A percentile compares a stretch with the other conserved stretches of the same genome.
phyloP scores from a whole-genome alignment of 768 basidiomycete species.

The Leccinum incarnatum region DNA sequence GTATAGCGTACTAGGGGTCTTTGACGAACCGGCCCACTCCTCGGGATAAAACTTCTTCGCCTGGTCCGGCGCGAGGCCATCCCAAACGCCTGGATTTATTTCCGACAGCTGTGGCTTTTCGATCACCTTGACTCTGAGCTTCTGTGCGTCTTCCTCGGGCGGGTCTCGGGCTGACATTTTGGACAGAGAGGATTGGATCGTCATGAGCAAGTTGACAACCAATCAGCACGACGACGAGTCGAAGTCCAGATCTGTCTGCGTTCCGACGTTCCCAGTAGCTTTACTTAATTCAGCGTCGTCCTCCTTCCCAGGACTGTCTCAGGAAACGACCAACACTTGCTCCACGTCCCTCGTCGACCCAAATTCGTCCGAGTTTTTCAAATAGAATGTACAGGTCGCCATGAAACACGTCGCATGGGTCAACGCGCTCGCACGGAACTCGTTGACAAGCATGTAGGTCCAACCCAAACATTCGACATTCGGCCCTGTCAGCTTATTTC shows the following conservation, averaged over 20 bases:
- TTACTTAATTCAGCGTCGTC: constrained; percentile 6
- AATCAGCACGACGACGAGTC: no score
- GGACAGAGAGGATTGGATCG: background rate
- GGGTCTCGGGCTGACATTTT: background rate
- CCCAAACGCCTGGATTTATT: constrained; percentile 98
- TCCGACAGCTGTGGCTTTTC: constrained; percentile 97
- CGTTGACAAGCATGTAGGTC: constrained; percentile 39
- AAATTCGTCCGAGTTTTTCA: constrained; percentile 61
- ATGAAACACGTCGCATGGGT: constrained; percentile 50
- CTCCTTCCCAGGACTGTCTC: constrained; percentile 24
- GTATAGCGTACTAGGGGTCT: constrained; percentile 67
- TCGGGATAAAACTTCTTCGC: constrained; percentile 88
- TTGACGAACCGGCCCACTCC: constrained; percentile 78
- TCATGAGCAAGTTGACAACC: no score
- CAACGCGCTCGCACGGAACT: constrained; percentile 42
- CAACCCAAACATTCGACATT: no score
- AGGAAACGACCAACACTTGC: constrained; percentile 18
- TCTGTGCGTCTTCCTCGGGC: constrained; percentile 16
- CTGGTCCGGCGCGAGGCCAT: constrained; percentile 65
- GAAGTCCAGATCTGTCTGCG: background rate
- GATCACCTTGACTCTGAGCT: constrained; percentile 71
- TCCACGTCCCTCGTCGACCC: constrained; percentile 38
- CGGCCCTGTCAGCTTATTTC: no score
- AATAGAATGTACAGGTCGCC: constrained; percentile 49
- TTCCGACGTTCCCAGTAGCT: constrained; percentile 8